Base-by-base conservation (phyloP, 2,329 filamentous ascomycete genomes). In the Fusarium xyrophilum region DNA sequence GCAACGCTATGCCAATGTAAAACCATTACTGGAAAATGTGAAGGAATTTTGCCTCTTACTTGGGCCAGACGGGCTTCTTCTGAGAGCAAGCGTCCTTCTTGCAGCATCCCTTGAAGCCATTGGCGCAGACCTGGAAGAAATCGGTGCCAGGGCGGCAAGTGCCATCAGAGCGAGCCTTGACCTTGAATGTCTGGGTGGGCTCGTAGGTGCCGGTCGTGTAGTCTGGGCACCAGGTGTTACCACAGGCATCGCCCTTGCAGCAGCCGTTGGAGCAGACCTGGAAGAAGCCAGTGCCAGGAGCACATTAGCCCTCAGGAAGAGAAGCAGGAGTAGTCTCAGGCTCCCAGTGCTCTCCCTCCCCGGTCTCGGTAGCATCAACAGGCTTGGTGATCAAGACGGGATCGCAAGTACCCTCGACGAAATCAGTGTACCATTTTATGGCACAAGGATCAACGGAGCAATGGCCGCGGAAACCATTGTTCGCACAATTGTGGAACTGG, bases 71-170 rank as follows among this genome's bases (percentile, higher is more conserved):
- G 25, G 65, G 48, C 19, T 35, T 47, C 63, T 67, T 67, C 25
- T 57, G 28, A 13, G 25, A 48, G 35, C 65, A 68, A 2, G 64
- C 65, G 21, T 68, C 65, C 54, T 63, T 63, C 55, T 65, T 68
- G 64, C 65, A 68, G 65, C 65, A 67, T 17, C 64, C 64, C 30
- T 65, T 66, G 42, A 67, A 67, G 21, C 64, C 64, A 27, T 67
- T 67, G 46, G 52, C 32, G 25, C 64, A 67, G 9, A 56, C 52
- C 63, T 67, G 64, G 52, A 63, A 67, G 42, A 27, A 67, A 4
- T 63, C 64, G 12, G 47, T 63, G 7, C 51, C 47, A 2, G 57
- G 52, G 23, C 51, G 39, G 35, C 64, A 67, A 23, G 58, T 66
- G 6, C 50, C 44, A 28, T 39, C 33, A n/a, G 54, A 28, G 32